Base-by-base conservation (phyloP, 139 green algal genomes). In the Chlorella sp. region DNA sequence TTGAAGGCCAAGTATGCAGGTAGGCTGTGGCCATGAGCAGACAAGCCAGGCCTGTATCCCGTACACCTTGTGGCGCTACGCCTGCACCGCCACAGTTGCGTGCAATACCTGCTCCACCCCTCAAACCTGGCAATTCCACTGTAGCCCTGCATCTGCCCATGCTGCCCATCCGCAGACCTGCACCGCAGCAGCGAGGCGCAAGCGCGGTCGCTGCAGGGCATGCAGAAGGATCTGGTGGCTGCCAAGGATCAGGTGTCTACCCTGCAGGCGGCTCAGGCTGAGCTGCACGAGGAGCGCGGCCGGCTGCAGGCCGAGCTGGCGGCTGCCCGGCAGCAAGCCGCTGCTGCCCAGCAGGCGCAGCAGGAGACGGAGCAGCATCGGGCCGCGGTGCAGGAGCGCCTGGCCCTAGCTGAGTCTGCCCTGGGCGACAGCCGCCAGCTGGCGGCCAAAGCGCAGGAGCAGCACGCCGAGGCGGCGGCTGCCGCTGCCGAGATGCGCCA, bases 1-100 rank as follows among this genome's bases (percentile, higher is more conserved):
- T 38, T 80, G 47, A 68, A 79, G 47, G 34, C 47, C 51, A 78
- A 71, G 32, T 36, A 70, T 51, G 41, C 41, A 65, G 73, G 69
- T 79, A 26, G 25, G 72, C 72, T 1, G 9, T 6, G 44, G 44
- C 9, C 72, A 57, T 5, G 51, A 9, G 11, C 12, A 60, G 2
- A 15, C 51, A 60, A n/a, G n/a, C n/a, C n/a, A n/a, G n/a, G n/a
- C n/a, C n/a, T n/a, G n/a, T n/a, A n/a, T n/a, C n/a, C n/a, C n/a
- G n/a, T n/a, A n/a, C n/a, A n/a, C n/a, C n/a, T n/a, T n/a, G n/a
- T n/a, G n/a, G n/a, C n/a, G n/a, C n/a, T n/a, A n/a, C n/a, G n/a
- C n/a, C n/a, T n/a, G n/a, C n/a, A n/a, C n/a, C n/a, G n/a, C n/a
- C n/a, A n/a, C n/a, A n/a, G n/a, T n/a, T n/a, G n/a, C n/a, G n/a